These are phyloP conservation scores for Arthrobotrys pseudoclavata DNA, from an alignment of 2,329 filamentous ascomycete species.

Conservation along the genomic window DNA sequence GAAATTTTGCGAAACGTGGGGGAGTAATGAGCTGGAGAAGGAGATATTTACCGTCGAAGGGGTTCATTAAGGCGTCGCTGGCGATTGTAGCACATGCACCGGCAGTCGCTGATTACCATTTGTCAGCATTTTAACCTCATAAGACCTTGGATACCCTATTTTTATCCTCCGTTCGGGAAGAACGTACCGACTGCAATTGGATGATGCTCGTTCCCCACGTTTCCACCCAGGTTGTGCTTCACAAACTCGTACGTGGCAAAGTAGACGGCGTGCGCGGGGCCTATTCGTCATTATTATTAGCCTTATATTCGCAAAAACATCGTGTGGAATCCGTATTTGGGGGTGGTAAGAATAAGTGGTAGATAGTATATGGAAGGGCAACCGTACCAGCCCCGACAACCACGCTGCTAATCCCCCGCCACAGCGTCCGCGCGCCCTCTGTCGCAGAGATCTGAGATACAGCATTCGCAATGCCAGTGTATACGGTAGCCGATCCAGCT, in stretches of 20 bases:
- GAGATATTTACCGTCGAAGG: slow-evolving; percentile 84
- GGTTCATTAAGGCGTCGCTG: slow-evolving; percentile 98
- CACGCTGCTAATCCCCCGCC: slow-evolving; percentile 96
- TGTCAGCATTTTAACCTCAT: slow-evolving; percentile 43
- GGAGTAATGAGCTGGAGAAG: not conserved
- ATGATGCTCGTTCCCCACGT: slow-evolving; percentile 84
- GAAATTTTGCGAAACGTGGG: slow-evolving; percentile 27
- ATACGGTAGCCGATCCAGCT: slow-evolving; percentile 79
- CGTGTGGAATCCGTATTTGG: slow-evolving; percentile 23
- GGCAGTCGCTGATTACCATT: slow-evolving; percentile 77
- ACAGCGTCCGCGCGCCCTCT: slow-evolving; percentile 91
- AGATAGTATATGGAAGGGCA: slow-evolving; percentile 49
- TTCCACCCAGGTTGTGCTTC: slow-evolving; percentile 95
- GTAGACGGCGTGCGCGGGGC: slow-evolving; percentile 96
- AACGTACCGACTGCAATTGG: slow-evolving; percentile 87
- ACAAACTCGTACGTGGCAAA: slow-evolving; percentile 98
- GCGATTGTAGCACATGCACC: slow-evolving; percentile 96
- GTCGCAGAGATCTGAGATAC: slow-evolving; percentile 91
- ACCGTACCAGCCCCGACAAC: slow-evolving; percentile 90
- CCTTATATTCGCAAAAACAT: slow-evolving; percentile 5
- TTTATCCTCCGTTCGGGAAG: not conserved
- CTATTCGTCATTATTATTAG: slow-evolving; percentile 69
- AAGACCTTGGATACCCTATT: slow-evolving; percentile 41
- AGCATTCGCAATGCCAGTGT: slow-evolving; percentile 90
- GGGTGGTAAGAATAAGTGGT: not conserved